phyloP scores from a whole-genome alignment of 345 rosid species.

The Eucalyptus brandiana region DNA sequence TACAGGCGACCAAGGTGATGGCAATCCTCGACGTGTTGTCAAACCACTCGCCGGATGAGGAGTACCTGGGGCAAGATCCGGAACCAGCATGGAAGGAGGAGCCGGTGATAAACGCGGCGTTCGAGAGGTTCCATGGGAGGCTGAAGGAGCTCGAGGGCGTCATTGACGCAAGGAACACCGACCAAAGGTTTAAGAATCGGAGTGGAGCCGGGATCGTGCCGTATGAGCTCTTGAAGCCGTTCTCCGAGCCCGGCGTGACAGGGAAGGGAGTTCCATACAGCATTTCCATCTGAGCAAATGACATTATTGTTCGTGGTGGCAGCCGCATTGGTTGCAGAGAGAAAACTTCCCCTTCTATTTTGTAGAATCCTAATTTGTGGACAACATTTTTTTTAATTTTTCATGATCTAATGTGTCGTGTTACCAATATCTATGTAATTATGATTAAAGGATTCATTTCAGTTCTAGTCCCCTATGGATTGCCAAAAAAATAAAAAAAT shows the following conservation, averaged over 20 bases:
- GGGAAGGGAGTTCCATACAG: slow-evolving; percentile 40
- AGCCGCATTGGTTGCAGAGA: neutral
- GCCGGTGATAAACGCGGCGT: slow-evolving; percentile 12
- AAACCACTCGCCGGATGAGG: slow-evolving; percentile 42
- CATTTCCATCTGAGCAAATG: slow-evolving; percentile 12
- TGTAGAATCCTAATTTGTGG: neutral
- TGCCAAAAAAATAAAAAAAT: neutral
- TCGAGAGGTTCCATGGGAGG: slow-evolving; percentile 19
- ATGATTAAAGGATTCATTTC: neutral
- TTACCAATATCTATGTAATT: neutral
- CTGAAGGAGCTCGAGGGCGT: slow-evolving; percentile 21
- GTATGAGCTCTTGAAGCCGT: slow-evolving; percentile 34
- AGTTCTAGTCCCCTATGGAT: neutral
- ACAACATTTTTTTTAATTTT: neutral
- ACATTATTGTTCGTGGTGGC: too few relatives aligned
- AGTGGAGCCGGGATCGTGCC: slow-evolving; percentile 32
- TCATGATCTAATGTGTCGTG: neutral
- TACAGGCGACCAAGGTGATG: slow-evolving; percentile 36
- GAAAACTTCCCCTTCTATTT: neutral
- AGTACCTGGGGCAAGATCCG: slow-evolving; percentile 23
- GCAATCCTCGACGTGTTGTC: slow-evolving; percentile 26
- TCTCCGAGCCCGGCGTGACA: slow-evolving; percentile 28
- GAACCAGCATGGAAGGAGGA: slow-evolving; percentile 19
- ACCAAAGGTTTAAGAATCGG: slow-evolving; percentile 15
- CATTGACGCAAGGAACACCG: slow-evolving; percentile 15